A percentile compares a stretch with the other conserved stretches of the same genome.
These are phyloP conservation scores for Sclerotinia subarctica DNA, from an alignment of 2,329 filamentous ascomycete species.

Conservation along the genomic window DNA sequence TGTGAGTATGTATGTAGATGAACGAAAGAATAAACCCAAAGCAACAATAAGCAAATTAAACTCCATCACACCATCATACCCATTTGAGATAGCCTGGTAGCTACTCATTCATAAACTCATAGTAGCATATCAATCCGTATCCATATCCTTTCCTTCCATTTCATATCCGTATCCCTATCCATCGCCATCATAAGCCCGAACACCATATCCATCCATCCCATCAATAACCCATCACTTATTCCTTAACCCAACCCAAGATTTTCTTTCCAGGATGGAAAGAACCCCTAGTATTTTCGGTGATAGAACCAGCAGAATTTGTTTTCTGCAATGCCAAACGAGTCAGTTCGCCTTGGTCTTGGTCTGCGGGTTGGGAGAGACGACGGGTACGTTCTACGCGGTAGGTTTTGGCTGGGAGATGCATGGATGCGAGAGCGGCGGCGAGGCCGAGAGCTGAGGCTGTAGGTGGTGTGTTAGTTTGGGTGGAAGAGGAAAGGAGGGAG, in stretches of 20 bases:
- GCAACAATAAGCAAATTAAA: not conserved
- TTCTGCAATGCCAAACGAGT: slow-evolving; percentile 13
- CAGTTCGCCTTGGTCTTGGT: slow-evolving; percentile 10
- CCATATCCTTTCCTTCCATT: too few relatives aligned
- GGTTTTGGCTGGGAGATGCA: slow-evolving; percentile 17
- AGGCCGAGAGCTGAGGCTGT: slow-evolving; percentile 18
- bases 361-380: slow-evolving; percentile 13
- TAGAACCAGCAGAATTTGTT: slow-evolving; percentile 9
- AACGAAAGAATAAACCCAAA: not conserved
- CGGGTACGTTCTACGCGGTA: slow-evolving; percentile 19
- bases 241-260: slow-evolving; percentile 11
- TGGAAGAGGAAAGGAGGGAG: not conserved
- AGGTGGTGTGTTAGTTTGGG: not conserved
- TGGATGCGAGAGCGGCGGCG: slow-evolving; percentile 15
- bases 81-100: too few relatives aligned
- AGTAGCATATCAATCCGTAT: not conserved
- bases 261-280: slow-evolving; percentile 14
- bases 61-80: not conserved
- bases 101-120: not conserved
- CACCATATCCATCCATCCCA: not conserved
- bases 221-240: not conserved
- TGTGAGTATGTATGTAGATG: not conserved
- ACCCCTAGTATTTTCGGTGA: not conserved
- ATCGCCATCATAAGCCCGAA: not conserved
- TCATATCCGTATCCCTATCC: not conserved